Percentiles rank a stretch among this genome's conserved stretches.
phyloP scores from a whole-genome alignment of 805 yeast genomes.

The Saccharomycopsis fibuligera region DNA sequence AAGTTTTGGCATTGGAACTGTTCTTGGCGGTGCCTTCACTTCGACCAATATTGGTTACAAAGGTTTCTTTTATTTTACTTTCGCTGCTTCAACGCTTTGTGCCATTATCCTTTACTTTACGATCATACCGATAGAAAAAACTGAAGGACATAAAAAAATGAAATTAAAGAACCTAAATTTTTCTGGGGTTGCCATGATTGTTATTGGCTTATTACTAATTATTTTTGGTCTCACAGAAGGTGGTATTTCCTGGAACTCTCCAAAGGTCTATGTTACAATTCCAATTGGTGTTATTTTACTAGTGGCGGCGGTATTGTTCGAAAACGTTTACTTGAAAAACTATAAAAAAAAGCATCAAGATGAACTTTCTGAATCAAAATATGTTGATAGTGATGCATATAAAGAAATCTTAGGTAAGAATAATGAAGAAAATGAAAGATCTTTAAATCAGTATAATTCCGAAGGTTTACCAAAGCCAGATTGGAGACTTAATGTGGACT shows the following conservation, averaged over 20 bases:
- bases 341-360: background rate
- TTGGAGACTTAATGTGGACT: constrained; percentile 18
- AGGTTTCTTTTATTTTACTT: constrained; percentile 34
- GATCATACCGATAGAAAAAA: constrained; percentile 28
- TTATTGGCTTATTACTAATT: constrained; percentile 35
- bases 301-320: constrained; percentile 27
- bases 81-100: constrained; percentile 27
- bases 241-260: constrained; percentile 13
- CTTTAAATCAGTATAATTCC: background rate
- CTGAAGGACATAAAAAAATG: constrained; percentile 22
- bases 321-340: constrained; percentile 6
- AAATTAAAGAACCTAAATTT: constrained; percentile 30
- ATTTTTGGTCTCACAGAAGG: constrained; percentile 18
- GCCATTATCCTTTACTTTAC: constrained; percentile 27
- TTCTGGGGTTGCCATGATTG: constrained; percentile 29
- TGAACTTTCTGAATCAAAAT: background rate
- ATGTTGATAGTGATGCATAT: background rate
- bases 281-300: constrained; percentile 59
- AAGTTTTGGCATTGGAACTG: constrained; percentile 34
- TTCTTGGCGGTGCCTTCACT: constrained; percentile 42
- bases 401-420: too few relatives aligned
- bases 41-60: constrained; percentile 33
- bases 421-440: background rate
- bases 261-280: constrained; percentile 36
- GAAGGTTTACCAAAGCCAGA: constrained; percentile 19